Conservation (phyloP, 345 rosid species). For the Arabidopsis arenosa region DNA sequence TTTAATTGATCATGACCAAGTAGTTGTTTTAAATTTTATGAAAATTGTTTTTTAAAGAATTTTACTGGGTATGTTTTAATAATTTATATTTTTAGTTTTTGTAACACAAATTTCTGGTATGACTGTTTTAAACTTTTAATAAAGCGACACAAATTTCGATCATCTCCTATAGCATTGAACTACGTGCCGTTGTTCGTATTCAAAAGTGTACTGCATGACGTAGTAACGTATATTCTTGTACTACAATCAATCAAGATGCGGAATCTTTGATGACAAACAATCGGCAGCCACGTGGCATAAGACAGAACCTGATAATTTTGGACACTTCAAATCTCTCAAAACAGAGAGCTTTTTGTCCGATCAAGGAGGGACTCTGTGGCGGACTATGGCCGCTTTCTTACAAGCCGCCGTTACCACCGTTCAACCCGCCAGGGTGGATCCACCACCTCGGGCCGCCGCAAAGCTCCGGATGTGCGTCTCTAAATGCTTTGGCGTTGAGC, state of each 20-base stretch:
- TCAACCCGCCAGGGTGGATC: too few species aligned
- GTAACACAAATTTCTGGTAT: too few species aligned
- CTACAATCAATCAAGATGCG: background rate
- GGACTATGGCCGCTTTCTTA: conserved; percentile 57
- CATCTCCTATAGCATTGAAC: background rate
- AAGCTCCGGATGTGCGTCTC: conserved; percentile 55
- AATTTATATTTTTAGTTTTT: background rate
- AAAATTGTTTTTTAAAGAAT: background rate
- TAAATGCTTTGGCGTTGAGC: conserved; percentile 62
- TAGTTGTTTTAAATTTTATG: background rate
- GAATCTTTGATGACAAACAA: conserved; percentile 11
- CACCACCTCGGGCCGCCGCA: conserved; percentile 22
- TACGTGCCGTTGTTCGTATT: conserved; percentile 8
- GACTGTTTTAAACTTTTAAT: too few species aligned
- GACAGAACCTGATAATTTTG: conserved; percentile 6
- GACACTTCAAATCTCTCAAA: background rate
- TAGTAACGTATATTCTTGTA: background rate
- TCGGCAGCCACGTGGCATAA: conserved; percentile 2
- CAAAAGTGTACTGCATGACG: conserved; percentile 8
- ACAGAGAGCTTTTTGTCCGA: background rate
- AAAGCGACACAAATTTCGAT: background rate
- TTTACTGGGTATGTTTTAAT: background rate
- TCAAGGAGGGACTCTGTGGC: background rate
- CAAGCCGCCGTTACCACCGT: too few species aligned
- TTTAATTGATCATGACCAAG: background rate